Evolutionary conservation across 1,284 basidiomycete species (phyloP).

Genomic region (Boletus semigastroideus): DNA sequence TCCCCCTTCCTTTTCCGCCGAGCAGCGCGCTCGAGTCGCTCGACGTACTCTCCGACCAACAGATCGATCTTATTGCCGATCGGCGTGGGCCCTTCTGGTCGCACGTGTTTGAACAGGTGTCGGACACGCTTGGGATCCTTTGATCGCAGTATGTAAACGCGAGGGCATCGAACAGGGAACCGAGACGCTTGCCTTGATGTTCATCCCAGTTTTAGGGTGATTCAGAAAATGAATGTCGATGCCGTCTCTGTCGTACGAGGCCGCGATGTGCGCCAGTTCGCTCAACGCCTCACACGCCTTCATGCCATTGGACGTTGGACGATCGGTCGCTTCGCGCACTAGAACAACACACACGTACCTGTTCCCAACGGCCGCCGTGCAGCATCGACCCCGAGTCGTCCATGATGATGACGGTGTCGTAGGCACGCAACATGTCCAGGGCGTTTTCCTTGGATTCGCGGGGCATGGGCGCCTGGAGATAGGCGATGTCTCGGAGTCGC

Average conservation of each 20-base stretch:
- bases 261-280: conserved; percentile 39
- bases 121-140: conserved; percentile 36
- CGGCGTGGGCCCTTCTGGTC: conserved; percentile 47
- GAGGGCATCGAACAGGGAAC: no score
- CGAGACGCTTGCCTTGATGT: conserved; percentile 21
- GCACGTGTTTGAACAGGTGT: conserved; percentile 43
- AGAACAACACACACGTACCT: conserved; percentile 33
- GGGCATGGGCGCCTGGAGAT: conserved; percentile 28
- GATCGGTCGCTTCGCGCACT: no score
- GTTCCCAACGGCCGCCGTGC: conserved; percentile 42
- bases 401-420: conserved; percentile 53
- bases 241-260: conserved; percentile 44
- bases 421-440: conserved; percentile 42
- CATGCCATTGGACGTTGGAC: neutral
- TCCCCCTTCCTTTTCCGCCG: conserved; percentile 32
- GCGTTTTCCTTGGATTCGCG: conserved; percentile 39
- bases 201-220: conserved; percentile 3
- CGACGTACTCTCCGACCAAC: conserved; percentile 47
- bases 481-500: conserved; percentile 22
- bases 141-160: neutral
- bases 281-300: conserved; percentile 37
- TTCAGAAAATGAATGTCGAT: conserved; percentile 53
- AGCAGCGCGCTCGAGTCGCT: conserved; percentile 41
- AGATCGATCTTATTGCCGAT: conserved; percentile 50
- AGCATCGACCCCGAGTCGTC: conserved; percentile 63